Percentiles rank a stretch among this genome's conserved stretches.
Conservation (phyloP, 306 rosid species). For the Vigna nakashimae region DNA sequence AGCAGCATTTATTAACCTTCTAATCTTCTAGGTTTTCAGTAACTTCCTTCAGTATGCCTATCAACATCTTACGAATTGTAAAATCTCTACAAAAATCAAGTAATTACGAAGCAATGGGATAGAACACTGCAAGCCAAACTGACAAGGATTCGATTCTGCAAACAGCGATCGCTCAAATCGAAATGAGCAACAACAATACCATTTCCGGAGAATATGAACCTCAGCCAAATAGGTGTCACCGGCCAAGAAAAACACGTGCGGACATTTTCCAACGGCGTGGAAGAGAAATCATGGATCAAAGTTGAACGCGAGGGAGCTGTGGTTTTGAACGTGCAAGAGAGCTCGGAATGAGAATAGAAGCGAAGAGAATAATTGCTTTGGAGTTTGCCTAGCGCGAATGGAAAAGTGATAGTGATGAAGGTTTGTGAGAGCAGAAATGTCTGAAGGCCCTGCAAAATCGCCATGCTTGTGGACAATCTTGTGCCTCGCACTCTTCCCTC, state of each 20-base stretch:
- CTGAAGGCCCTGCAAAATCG: slow-evolving; percentile 64
- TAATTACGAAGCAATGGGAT: neutral
- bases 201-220: slow-evolving; percentile 38
- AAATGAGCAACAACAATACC: slow-evolving; percentile 43
- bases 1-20: neutral
- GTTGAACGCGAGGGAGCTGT: neutral
- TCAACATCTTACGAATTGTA: neutral
- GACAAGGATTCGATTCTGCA: neutral
- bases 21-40: neutral
- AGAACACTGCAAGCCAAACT: neutral
- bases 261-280: slow-evolving; percentile 4
- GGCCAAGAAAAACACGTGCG: slow-evolving; percentile 21
- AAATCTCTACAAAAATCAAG: slow-evolving; percentile 4
- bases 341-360: neutral
- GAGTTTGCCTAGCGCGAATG: slow-evolving; percentile 27
- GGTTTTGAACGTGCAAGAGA: neutral
- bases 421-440: slow-evolving; percentile 48
- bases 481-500: slow-evolving; percentile 58
- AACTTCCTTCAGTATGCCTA: slow-evolving; percentile 16
- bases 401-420: slow-evolving; percentile 27
- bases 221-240: slow-evolving; percentile 15
- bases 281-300: neutral
- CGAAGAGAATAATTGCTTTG: slow-evolving; percentile 25
- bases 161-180: neutral
- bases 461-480: slow-evolving; percentile 63